Evolutionary conservation across 768 basidiomycete genomes (phyloP), one percentile per base, ranked within the genome.

Genomic region (Rhizopogon roseolus): DNA sequence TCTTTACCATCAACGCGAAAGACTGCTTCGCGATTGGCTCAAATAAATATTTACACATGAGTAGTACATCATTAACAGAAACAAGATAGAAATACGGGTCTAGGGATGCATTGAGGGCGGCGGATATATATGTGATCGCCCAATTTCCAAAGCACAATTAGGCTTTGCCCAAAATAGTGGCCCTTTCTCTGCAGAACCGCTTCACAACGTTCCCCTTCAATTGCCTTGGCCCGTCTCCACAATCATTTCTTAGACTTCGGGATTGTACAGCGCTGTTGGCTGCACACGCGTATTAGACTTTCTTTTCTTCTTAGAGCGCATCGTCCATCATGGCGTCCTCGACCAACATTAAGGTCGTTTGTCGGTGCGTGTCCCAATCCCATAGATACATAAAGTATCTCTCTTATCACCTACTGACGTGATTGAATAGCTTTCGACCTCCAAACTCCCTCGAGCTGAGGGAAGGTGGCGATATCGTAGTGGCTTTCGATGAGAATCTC

Each of bases 261-360:
- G 32, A 37, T 6, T 56, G 66, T 60, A 62, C 61, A 60, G 57
- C 29, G 43, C 46, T 49, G 41, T 50, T 60, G 58, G 62, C 48
- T 34, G 41, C 55, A 54, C 45, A 54, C 40, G 50, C 42, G 38
- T 44, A n/a, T 40, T 59, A 60, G 58, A 53, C 54, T 49, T 39
- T 52, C 36, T 49, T 54, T 54, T 54, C 57, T 51, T 36, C 53
- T 25, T 42, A 55, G 52, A 57, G 22, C 64, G 59, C 65, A 67
- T 67, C 60, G 60, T 62, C 66, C 67, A 81, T 79, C 75, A 83
- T 87, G 74, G 85, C 85, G 66, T 81, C 85, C 61, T 76, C 77
- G 57, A 93, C 85, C 61, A 95, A 95, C 70, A 94, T 96, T 81
- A 96, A 98, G 79, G 97, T 99, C 66, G 93, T 99, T 60, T 98